A percentile compares a stretch with the other conserved stretches of the same genome.
These are phyloP conservation scores for Nemophila menziesii DNA, from an alignment of 257 asterid genomes.

Conservation along the genomic window DNA sequence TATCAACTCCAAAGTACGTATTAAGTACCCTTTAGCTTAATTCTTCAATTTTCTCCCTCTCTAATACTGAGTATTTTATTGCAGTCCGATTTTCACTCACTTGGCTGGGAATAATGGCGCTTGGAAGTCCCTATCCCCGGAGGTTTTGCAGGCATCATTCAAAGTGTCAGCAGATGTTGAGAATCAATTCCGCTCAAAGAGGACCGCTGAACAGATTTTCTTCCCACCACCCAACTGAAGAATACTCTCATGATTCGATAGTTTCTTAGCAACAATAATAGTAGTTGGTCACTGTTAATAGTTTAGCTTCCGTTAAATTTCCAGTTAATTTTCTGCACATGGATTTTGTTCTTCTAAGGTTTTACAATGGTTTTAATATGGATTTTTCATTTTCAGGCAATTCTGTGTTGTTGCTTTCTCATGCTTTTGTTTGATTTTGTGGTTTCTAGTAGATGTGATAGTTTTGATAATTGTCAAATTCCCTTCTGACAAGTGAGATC, in stretches of 20 bases:
- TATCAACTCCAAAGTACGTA: conserved; percentile 86
- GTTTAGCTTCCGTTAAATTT: too few relatives aligned
- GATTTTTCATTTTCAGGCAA: too few relatives aligned
- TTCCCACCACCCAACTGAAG: conserved; percentile 61
- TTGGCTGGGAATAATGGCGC: conserved; percentile 50
- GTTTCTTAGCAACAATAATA: not conserved
- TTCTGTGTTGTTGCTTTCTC: too few relatives aligned
- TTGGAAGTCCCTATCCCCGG: conserved; percentile 59
- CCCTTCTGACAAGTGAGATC: too few relatives aligned
- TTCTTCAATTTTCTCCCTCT: too few relatives aligned
- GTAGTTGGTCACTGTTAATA: not conserved
- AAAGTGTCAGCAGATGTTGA: conserved; percentile 45
- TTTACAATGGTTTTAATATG: not conserved
- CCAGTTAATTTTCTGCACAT: not conserved
- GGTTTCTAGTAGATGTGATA: too few relatives aligned
- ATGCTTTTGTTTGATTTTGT: too few relatives aligned
- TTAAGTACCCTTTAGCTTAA: too few relatives aligned
- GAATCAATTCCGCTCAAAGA: conserved; percentile 54
- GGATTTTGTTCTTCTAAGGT: not conserved
- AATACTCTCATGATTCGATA: not conserved
- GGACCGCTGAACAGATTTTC: conserved; percentile 66
- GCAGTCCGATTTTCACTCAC: conserved; percentile 54
- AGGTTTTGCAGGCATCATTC: conserved; percentile 53
- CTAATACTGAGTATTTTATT: not conserved
- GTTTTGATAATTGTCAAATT: too few relatives aligned